Evolutionary conservation across 192 early-diverging fungal genomes (phyloP), one percentile per base, ranked within the genome.

Genomic region (Phycomyces nitens): DNA sequence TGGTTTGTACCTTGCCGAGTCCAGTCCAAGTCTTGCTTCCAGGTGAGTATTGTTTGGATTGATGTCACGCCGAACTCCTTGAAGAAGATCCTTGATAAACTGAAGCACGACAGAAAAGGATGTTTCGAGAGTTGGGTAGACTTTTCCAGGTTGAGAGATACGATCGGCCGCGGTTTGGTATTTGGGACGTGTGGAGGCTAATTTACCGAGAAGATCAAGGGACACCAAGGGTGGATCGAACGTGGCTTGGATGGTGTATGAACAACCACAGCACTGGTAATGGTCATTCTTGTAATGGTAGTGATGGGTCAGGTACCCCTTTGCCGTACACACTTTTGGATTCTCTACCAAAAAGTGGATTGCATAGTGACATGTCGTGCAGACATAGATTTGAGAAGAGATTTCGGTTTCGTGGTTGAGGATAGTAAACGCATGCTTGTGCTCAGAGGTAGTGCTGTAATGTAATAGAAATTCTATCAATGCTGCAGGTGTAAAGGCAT

Each of bases 41-140:
- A 79, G 77, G 4, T 53, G 39, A 2, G 61, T 60, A 9, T 73
- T 77, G 8, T 60, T 42, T 11, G 60, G 29, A 44, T 79, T 82
- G 29, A 82, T 70, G 20, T 70, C 58, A 18, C 73, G 61, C 14
- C 56, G 49, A 9, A n/a, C 18, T 9, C 68, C 68, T 5, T 58
- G 53, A 0, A 70, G 29, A 5, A 70, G 49, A 53, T 70, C 68
- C 9, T 66, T 61, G 38, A 70, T 66, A 53, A 70, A 75, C 12
- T 41, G 15, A 12, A 58, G 29, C 3, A 40, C 12, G 22, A 64
- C 67, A 0, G 52, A 21, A 23, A 75, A 47, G 1, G 68, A 62
- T 18, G 59, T 57, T 8, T 40, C 34, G 5, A 75, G 22, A 5
- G 68, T 75, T 15, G 73, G 73, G 6, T 5, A 16, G 1, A n/a